Evolutionary conservation across 2,329 filamentous ascomycete genomes (phyloP).

Genomic region (Diaporthe citriasiana): DNA sequence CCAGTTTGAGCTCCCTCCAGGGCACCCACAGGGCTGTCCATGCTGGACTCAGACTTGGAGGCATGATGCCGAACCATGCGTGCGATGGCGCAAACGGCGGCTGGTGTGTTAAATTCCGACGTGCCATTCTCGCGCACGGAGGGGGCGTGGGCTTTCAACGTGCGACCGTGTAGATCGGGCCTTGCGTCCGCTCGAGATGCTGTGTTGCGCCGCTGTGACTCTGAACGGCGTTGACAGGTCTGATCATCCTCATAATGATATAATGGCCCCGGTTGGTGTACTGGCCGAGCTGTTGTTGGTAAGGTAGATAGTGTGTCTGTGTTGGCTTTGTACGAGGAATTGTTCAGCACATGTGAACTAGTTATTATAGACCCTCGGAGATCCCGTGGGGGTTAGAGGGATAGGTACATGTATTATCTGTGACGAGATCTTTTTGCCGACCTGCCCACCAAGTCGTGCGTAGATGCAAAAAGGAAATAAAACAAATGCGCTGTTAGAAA

Average conservation of each 20-base stretch:
- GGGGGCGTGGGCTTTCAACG: not conserved
- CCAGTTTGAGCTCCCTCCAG: not conserved
- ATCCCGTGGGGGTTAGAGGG: not conserved
- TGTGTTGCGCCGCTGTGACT: not conserved
- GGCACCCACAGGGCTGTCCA: not conserved
- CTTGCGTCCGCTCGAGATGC: not conserved
- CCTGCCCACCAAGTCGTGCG: not conserved
- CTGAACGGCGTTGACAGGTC: not conserved
- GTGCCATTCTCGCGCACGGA: not conserved
- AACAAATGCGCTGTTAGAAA: no score
- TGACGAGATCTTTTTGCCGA: not conserved
- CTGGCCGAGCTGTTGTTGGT: not conserved
- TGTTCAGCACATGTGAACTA: not conserved
- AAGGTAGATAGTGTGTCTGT: not conserved
- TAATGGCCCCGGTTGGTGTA: not conserved
- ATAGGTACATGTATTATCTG: not conserved
- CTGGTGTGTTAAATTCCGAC: not conserved
- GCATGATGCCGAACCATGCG: not conserved
- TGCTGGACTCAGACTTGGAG: not conserved
- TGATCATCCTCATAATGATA: not conserved
- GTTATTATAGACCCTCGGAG: constrained; percentile 6
- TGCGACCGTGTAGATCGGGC: not conserved
- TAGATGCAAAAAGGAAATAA: not conserved
- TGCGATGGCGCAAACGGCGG: constrained; percentile 25
- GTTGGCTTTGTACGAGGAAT: not conserved